Percentiles rank a stretch among this genome's conserved stretches.
These are phyloP conservation scores for Eimeria necatrix DNA, from an alignment of 169 alveolate species.

Conservation along the genomic window DNA sequence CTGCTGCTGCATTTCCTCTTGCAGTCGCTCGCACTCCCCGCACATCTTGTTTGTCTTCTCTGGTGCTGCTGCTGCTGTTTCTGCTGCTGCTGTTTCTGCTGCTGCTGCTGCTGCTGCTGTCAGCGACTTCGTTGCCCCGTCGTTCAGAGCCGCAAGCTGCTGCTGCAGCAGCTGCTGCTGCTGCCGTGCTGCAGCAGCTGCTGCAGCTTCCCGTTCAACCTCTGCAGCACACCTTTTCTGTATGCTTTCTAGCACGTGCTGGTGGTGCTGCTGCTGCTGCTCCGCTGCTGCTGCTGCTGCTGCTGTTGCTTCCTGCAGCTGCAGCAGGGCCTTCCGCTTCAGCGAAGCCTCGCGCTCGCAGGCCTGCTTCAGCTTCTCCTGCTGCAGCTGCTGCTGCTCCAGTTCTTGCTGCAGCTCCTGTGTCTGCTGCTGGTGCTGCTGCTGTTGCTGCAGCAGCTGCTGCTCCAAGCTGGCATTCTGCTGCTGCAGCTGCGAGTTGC, in stretches of 20 bases:
- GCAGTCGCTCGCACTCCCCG: neutral
- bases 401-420: neutral
- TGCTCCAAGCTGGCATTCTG: neutral
- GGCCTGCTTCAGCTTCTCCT: neutral
- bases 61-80: conserved; percentile 13
- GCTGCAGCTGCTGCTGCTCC: conserved; percentile 39
- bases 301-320: neutral
- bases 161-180: conserved; percentile 61
- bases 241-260: neutral
- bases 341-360: neutral
- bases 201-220: neutral
- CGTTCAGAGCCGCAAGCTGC: neutral
- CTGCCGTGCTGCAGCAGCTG: conserved; percentile 11
- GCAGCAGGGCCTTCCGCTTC: neutral
- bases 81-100: neutral
- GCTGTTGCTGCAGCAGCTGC: conserved; percentile 34
- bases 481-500: conserved; percentile 19
- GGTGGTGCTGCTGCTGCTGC: neutral
- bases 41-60: neutral
- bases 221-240: neutral
- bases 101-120: conserved; percentile 3
- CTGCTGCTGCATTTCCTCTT: neutral
- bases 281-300: neutral
- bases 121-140: neutral
- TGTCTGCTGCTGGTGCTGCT: neutral